Conservation (phyloP, 2,329 filamentous ascomycete genomes). For the Colletotrichum sp. region DNA sequence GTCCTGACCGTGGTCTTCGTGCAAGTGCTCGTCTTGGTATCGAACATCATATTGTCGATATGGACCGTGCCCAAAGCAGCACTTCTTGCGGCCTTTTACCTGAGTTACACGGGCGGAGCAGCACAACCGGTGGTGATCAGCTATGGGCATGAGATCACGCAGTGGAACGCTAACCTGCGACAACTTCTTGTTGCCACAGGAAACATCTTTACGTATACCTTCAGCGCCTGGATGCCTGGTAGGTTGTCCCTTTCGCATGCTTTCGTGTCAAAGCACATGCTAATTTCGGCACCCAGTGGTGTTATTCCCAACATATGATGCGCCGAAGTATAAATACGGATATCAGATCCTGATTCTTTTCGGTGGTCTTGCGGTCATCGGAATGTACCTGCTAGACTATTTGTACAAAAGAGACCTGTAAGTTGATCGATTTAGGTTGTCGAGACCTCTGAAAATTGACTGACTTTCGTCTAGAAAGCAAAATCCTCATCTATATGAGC, state of each 20-base stretch:
- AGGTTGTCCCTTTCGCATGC: neutral
- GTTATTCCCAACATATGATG: constrained; percentile 37
- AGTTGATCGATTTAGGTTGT: neutral
- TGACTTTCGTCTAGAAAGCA: neutral
- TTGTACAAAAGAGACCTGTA: neutral
- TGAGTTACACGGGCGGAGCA: neutral
- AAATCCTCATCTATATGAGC: neutral
- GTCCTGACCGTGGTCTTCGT: constrained; percentile 2
- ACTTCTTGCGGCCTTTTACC: neutral
- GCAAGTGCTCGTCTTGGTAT: constrained; percentile 14
- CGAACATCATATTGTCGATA: constrained; percentile 25
- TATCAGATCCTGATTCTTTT: constrained; percentile 37
- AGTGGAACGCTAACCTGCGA: neutral
- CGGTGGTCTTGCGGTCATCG: constrained; percentile 30
- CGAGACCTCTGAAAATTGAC: neutral
- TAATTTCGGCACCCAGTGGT: constrained; percentile 22
- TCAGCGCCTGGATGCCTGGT: constrained; percentile 1
- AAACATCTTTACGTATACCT: neutral
- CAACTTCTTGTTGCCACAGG: constrained; percentile 7
- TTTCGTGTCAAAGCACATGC: neutral
- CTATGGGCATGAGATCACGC: constrained; percentile 3
- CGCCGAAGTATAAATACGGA: constrained; percentile 36
- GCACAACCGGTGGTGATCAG: neutral
- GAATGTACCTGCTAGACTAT: neutral
- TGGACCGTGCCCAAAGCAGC: constrained; percentile 24